Percentiles rank a stretch among this genome's conserved stretches.
Conservation (phyloP, 768 basidiomycete species). For the Lentinula sp. region DNA sequence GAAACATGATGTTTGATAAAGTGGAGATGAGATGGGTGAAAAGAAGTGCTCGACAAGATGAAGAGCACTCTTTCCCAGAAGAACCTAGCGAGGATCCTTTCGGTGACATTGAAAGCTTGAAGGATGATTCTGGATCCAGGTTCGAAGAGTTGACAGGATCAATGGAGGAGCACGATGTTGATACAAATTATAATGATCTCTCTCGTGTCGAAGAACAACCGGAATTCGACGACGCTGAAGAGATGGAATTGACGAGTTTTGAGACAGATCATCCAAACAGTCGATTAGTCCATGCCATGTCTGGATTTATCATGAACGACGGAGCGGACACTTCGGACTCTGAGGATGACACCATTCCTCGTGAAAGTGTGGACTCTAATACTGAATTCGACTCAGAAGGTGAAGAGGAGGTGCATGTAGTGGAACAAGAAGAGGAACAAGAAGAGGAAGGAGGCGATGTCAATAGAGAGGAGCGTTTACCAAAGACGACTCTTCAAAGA, state of each 20-base stretch:
- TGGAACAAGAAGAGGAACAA: not conserved
- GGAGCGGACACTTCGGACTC: slow-evolving; percentile 45
- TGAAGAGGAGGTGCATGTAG: slow-evolving; percentile 19
- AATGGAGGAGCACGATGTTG: slow-evolving; percentile 8
- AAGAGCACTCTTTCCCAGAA: slow-evolving; percentile 24
- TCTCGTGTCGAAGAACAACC: slow-evolving; percentile 42
- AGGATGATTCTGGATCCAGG: slow-evolving; percentile 46
- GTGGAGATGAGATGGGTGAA: slow-evolving; percentile 84
- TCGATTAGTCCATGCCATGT: slow-evolving; percentile 45
- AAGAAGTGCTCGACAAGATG: slow-evolving; percentile 33
- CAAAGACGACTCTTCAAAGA: not conserved
- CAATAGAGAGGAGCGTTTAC: not conserved
- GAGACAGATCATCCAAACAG: slow-evolving; percentile 51
- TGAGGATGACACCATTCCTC: slow-evolving; percentile 32
- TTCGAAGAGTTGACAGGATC: slow-evolving; percentile 18
- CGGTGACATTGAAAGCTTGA: slow-evolving; percentile 82
- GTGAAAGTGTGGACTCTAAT: slow-evolving; percentile 21
- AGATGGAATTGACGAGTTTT: slow-evolving; percentile 64
- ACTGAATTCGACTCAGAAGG: slow-evolving; percentile 34
- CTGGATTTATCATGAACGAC: slow-evolving; percentile 31
- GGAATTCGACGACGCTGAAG: slow-evolving; percentile 59
- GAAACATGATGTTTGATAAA: slow-evolving; percentile 84
- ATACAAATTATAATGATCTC: slow-evolving; percentile 24
- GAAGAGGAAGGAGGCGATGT: not conserved
- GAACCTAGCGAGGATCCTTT: slow-evolving; percentile 84